Conservation (phyloP, 1,284 basidiomycete species). For the Lignosus rhinocerotis region DNA sequence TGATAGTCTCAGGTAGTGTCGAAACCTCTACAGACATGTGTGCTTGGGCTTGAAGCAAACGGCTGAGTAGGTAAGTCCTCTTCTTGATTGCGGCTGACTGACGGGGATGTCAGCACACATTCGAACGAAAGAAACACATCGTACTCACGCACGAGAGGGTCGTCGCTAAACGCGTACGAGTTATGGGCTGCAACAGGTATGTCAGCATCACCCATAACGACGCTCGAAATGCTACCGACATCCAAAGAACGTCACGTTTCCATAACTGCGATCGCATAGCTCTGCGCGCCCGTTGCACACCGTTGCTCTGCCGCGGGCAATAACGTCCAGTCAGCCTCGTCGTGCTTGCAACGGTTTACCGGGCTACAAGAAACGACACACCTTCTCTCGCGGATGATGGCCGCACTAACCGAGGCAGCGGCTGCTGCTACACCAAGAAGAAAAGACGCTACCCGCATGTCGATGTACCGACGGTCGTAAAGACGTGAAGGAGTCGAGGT, state of each 20-base stretch:
- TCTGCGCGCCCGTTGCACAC: conserved; percentile 57
- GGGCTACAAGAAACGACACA: neutral
- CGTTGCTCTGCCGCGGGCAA: conserved; percentile 18
- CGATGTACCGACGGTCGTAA: conserved; percentile 3
- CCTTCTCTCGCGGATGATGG: conserved; percentile 16
- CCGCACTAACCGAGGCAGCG: conserved; percentile 14
- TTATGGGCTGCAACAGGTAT: conserved; percentile 54
- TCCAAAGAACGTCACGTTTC: conserved; percentile 62
- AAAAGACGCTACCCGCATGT: conserved; percentile 19
- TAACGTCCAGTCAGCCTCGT: neutral
- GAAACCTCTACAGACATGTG: conserved; percentile 40
- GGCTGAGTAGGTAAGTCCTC: conserved; percentile 59
- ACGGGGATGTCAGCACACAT: neutral
- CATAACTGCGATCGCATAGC: conserved; percentile 62
- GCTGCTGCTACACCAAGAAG: conserved; percentile 8
- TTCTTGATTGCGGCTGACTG: conserved; percentile 61
- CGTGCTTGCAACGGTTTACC: neutral
- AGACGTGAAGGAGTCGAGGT: conserved; percentile 4
- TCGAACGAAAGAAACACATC: neutral
- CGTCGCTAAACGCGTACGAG: conserved; percentile 58
- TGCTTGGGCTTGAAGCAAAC: conserved; percentile 73
- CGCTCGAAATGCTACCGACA: conserved; percentile 18
- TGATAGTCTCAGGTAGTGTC: neutral
- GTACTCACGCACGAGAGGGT: conserved; percentile 48
- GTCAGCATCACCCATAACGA: neutral